Evolutionary conservation across 2,329 filamentous ascomycete species (phyloP), one percentile per base, ranked within the genome.

Genomic region (Fusarium sp.): DNA sequence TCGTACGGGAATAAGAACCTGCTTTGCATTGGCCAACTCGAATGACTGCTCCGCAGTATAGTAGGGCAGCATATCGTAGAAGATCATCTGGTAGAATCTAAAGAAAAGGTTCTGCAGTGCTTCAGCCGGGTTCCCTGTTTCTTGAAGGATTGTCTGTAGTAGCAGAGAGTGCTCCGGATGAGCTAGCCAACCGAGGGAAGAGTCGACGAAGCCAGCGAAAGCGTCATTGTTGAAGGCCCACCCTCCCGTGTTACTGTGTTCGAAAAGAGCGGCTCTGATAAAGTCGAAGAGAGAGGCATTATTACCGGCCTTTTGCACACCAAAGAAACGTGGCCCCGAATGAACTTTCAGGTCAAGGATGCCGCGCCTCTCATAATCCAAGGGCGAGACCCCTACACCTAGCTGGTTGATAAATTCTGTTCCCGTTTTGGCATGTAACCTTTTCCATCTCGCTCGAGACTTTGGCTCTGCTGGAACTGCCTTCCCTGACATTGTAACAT

Each of bases 21-120:
- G 44, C 3, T 34, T 49, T 4, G 34, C 43, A 2, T 62, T 47
- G 0, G 34, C 10, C 3, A 38, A 59, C 38, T 0, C 46, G 54
- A 2, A 40, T 13, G 54, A n/a, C 0, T 54, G 57, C 0, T 62
- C 6, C 8, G 9, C 49, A 2, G 45, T 65, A 16, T 25, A 70
- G 7, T 45, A 53, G 0, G 41, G 57, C 2, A 58, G 29, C 2
- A 43, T 53, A 0, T 71, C 57, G 16, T 71, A 24, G 13, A 54
- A 71, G 0, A 68, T 49, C 69, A 71, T 71, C 12, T 70, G 64
- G 16, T 52, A 54, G 22, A 71, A 45, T 0, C 64, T 57, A 8
- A 45, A 51, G 9, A 52, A 34, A 0, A 71, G 12, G 0, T 49
- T 51, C 8, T 71, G 40, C 0, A 71, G n/a, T 0, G 69, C 67